Conservation (phyloP, 257 asterid species). For the Linaria vulgaris region DNA sequence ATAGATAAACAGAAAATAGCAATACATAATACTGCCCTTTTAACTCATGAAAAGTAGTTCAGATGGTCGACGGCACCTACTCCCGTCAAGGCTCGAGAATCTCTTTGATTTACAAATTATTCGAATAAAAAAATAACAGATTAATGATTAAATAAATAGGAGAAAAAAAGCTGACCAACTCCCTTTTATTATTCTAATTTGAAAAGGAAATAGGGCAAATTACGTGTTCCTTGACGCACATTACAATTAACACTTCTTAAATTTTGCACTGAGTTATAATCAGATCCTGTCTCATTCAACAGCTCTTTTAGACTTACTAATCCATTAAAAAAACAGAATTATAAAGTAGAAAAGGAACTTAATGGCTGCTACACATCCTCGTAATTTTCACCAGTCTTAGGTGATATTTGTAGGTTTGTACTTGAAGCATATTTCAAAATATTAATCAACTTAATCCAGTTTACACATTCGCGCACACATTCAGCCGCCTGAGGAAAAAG, state of each 20-base stretch:
- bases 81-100: conserved; percentile 12
- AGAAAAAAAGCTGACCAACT: conserved; percentile 21
- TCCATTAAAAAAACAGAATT: not conserved
- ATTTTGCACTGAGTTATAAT: not conserved
- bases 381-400: no score
- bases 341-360: no score
- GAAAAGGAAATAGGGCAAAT: not conserved
- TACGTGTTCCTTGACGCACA: no score
- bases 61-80: conserved; percentile 11
- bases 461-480: no score
- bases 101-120: not conserved
- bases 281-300: not conserved
- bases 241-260: no score
- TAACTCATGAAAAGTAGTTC: not conserved
- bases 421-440: no score
- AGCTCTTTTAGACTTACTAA: not conserved
- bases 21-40: no score
- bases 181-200: not conserved
- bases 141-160: not conserved
- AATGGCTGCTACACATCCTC: no score
- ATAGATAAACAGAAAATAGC: no score
- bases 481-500: no score
- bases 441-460: no score
- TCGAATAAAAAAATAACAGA: not conserved
- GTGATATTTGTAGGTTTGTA: no score